Base-by-base conservation (phyloP, 352 stramenopile genomes). In the Globisporangium cylindrosporum region DNA sequence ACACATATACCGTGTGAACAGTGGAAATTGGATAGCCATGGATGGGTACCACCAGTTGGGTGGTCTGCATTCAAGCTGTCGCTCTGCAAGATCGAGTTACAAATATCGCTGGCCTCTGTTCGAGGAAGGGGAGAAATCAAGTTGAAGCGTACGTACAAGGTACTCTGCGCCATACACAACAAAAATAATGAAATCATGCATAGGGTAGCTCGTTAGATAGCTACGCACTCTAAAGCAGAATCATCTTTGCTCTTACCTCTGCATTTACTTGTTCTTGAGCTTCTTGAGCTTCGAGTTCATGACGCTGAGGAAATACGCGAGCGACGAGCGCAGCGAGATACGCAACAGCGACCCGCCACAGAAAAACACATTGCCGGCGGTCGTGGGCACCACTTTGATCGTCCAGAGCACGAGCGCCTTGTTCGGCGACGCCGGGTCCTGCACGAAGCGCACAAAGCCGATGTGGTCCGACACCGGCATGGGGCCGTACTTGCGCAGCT, bases 391-490 rank as follows among this genome's bases (percentile, higher is more conserved):
- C 43, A 70, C 78, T 65, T 89, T 89, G 25, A 86, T 62, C 14
- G 71, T 74, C 76, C 73, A 89, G 25, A 83, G 56, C 59, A 89
- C 77, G 36, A 86, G 73, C 41, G 81, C 83, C 71, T 61, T 67
- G 1, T 4, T 18, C 14, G 69, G 68, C n/a, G 56, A 18, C 38
- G 58, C 64, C 59, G 65, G 43, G 48, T 79, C 80, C 55, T 79
- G 74, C 36, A 93, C 69, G 57, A 93, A 93, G 51, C 82, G 80
- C 64, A 89, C 79, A 34, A 79, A 78, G 10, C 74, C 83, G 6
- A 86, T 69, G 54, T 91, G 81, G 57, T 80, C 75, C 60, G 78
- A 38, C 9, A 88, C 27, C 1, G 76, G 69, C 53, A 90, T 73
- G 25, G 70, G 71, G 0, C 81, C 81, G 62, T 76, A 79, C 48